phyloP scores from a whole-genome alignment of 2,329 filamentous ascomycete species.

The Penicillium sp. region DNA sequence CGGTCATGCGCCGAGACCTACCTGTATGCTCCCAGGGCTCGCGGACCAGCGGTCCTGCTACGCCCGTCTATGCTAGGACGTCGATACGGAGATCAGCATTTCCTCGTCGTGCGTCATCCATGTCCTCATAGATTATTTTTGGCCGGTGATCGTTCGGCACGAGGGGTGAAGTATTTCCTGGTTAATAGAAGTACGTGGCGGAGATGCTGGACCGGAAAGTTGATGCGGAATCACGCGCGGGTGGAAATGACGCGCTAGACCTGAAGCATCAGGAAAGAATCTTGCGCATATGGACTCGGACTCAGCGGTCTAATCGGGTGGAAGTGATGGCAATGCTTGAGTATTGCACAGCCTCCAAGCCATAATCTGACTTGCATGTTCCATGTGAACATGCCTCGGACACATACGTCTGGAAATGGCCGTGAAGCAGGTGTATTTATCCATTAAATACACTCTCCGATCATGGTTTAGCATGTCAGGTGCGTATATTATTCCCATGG shows the following conservation, averaged over 20 bases:
- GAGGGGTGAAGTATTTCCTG: slow-evolving; percentile 15
- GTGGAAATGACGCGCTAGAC: slow-evolving; percentile 11
- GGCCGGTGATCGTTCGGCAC: slow-evolving; percentile 6
- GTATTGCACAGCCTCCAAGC: slow-evolving; percentile 1
- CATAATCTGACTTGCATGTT: no score
- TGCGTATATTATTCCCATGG: no score
- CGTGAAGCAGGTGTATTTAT: no score
- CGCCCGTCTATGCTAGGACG: slow-evolving; percentile 13
- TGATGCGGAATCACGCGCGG: slow-evolving; percentile 1
- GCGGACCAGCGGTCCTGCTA: slow-evolving; percentile 12
- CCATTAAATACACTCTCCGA: no score
- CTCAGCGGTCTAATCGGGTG: slow-evolving; percentile 20
- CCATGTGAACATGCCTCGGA: no score
- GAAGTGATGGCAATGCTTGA: slow-evolving; percentile 17
- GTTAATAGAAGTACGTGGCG: slow-evolving; percentile 10
- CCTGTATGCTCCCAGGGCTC: slow-evolving; percentile 8
- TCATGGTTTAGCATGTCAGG: no score
- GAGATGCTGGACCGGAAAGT: slow-evolving; percentile 13
- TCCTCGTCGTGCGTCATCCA: slow-evolving; percentile 11
- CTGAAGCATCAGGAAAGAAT: slow-evolving; percentile 14
- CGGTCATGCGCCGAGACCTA: slow-evolving; percentile 4
- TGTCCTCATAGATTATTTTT: slow-evolving; percentile 1
- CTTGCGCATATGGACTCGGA: slow-evolving; percentile 27
- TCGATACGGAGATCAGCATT: slow-evolving; percentile 12
- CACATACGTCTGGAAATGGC: no score